Conservation (phyloP, 2,329 filamentous ascomycete species). For the Aspergillus calidoustus region DNA sequence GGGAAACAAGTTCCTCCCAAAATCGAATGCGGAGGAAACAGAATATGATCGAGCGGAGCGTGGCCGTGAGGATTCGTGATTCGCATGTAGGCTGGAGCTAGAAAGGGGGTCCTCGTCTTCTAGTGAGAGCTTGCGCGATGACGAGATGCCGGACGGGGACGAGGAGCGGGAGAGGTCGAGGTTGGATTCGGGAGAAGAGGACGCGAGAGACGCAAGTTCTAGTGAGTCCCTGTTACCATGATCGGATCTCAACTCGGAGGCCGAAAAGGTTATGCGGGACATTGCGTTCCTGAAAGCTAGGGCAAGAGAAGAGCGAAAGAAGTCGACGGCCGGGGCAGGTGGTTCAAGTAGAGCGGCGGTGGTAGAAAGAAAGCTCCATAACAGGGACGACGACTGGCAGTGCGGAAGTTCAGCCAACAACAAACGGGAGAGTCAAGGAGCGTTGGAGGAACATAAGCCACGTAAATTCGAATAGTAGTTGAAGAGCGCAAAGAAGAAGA, state of each 20-base stretch:
- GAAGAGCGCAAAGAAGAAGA: background rate
- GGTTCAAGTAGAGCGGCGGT: conserved; percentile 10
- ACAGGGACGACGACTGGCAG: conserved; percentile 8
- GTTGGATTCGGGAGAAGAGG: conserved; percentile 70
- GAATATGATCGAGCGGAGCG: conserved; percentile 75
- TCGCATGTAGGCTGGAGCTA: conserved; percentile 54
- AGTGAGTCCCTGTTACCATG: conserved; percentile 79
- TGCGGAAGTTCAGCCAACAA: conserved; percentile 3
- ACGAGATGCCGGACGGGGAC: conserved; percentile 81
- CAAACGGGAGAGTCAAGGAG: conserved; percentile 4
- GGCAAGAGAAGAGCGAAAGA: conserved; percentile 6
- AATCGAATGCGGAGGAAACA: conserved; percentile 91
- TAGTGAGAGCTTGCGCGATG: conserved; percentile 88
- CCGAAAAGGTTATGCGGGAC: conserved; percentile 38
- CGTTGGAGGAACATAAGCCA: conserved; percentile 7
- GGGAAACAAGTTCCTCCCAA: conserved; percentile 89
- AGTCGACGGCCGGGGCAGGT: conserved; percentile 11
- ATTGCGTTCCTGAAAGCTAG: conserved; percentile 26
- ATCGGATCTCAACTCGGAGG: conserved; percentile 33
- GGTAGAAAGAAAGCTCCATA: conserved; percentile 19
- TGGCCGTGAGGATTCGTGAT: conserved; percentile 53
- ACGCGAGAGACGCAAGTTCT: conserved; percentile 93
- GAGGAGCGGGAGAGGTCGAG: conserved; percentile 72
- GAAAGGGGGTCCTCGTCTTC: conserved; percentile 81
- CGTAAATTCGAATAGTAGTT: background rate